Conservation (phyloP, 352 stramenopile genomes). For the Globisporangium alternatum region DNA sequence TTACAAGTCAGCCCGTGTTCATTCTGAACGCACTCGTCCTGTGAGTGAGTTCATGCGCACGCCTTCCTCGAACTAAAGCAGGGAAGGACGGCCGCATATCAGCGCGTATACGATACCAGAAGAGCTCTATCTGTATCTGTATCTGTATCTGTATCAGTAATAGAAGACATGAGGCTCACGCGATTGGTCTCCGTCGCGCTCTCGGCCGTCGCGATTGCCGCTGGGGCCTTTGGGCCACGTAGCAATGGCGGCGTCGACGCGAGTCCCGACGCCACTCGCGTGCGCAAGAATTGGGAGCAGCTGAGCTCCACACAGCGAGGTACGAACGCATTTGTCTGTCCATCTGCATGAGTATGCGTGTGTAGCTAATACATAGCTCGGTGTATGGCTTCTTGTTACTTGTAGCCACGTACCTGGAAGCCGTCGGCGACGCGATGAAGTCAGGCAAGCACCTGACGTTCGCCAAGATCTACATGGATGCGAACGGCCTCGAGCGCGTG, state of each 20-base stretch:
- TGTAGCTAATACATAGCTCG: background rate
- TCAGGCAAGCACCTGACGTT: conserved; percentile 51
- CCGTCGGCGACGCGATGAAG: conserved; percentile 49
- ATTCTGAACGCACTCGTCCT: background rate
- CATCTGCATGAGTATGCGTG: background rate
- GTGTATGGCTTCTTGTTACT: background rate
- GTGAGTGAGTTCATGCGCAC: background rate
- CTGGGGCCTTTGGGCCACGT: background rate
- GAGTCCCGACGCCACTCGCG: conserved; percentile 3
- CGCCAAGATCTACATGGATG: conserved; percentile 55
- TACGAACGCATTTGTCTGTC: background rate
- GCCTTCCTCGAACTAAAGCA: background rate
- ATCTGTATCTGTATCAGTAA: background rate
- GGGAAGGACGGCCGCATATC: background rate
- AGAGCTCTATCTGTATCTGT: background rate
- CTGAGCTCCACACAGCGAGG: conserved; percentile 12
- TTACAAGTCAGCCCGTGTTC: background rate
- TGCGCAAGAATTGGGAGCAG: conserved; percentile 23
- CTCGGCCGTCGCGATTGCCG: conserved; percentile 3
- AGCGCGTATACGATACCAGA: background rate
- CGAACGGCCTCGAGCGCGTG: conserved; percentile 29
- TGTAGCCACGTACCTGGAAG: conserved; percentile 42
- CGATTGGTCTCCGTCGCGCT: conserved; percentile 7
- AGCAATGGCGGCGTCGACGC: background rate
- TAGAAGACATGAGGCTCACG: conserved; percentile 6